These are phyloP conservation scores for Pleurotus djamor DNA, from an alignment of 768 basidiomycete species.

Conservation along the genomic window DNA sequence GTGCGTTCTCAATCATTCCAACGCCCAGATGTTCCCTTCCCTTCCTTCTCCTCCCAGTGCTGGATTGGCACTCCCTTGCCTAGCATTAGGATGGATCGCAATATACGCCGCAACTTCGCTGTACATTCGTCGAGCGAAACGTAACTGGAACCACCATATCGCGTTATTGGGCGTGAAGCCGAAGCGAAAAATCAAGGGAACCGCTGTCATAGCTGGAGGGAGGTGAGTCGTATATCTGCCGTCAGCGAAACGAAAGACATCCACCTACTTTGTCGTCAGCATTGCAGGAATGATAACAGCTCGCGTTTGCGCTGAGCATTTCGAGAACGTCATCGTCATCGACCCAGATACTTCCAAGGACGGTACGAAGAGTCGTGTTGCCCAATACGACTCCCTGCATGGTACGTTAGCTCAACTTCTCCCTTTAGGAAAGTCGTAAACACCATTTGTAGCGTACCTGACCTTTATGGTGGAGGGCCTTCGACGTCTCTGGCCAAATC, in stretches of 20 bases:
- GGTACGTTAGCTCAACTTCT: constrained; percentile 4
- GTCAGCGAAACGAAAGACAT: not conserved
- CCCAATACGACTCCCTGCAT: constrained; percentile 14
- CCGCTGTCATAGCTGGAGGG: constrained; percentile 22
- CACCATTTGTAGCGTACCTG: constrained; percentile 10
- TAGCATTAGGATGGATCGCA: not conserved
- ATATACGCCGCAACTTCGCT: not conserved
- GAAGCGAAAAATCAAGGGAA: not conserved
- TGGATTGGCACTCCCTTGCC: not conserved
- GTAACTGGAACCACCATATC: not conserved
- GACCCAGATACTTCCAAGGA: constrained; percentile 19
- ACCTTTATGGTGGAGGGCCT: constrained; percentile 12
- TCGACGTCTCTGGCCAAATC: constrained; percentile 15
- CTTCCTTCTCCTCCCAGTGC: not conserved
- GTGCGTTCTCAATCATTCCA: no score
- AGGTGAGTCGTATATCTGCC: constrained; percentile 12
- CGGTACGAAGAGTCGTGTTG: constrained; percentile 11
- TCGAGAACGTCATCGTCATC: constrained; percentile 21
- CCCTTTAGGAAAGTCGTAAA: no score
- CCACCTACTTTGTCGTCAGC: constrained; percentile 10
- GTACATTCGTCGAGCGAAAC: not conserved
- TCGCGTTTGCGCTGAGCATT: constrained; percentile 22
- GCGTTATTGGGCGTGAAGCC: not conserved
- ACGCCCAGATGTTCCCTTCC: not conserved
- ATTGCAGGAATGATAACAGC: constrained; percentile 22